Conservation (phyloP, 768 basidiomycete genomes). For the Hericium rajendrae region DNA sequence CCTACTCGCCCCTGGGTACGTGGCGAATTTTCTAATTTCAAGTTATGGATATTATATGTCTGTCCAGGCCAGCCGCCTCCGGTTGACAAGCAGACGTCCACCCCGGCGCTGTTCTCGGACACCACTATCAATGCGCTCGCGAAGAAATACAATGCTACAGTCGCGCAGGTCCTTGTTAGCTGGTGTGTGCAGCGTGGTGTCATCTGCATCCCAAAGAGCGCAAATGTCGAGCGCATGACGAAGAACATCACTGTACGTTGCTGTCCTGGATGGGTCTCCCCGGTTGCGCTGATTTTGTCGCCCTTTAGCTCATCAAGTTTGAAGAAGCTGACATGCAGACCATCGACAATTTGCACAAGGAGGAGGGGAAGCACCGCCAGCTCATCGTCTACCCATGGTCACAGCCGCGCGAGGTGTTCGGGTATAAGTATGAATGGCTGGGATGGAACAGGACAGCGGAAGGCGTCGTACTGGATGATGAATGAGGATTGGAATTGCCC, state of each 20-base stretch:
- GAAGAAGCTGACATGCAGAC: constrained; percentile 28
- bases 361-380: constrained; percentile 31
- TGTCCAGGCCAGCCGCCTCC: not conserved
- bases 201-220: constrained; percentile 45
- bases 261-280: not conserved
- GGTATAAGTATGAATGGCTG: constrained; percentile 35
- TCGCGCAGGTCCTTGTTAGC: not conserved
- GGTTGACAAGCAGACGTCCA: not conserved
- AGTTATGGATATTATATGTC: no score
- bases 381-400: constrained; percentile 15
- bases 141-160: not conserved
- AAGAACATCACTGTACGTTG: constrained; percentile 38
- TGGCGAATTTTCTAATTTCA: no score
- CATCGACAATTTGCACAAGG: constrained; percentile 33
- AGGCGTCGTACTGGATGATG: constrained; percentile 17
- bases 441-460: constrained; percentile 32
- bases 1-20: constrained; percentile 45
- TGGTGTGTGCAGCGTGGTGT: constrained; percentile 48
- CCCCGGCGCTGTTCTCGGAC: not conserved
- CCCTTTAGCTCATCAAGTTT: constrained; percentile 26
- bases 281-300: no score
- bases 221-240: constrained; percentile 32
- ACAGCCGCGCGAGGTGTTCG: constrained; percentile 26
- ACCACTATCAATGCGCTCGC: constrained; percentile 23
- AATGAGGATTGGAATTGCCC: no score